These are phyloP conservation scores for Scleroderma bovista DNA, from an alignment of 768 basidiomycete species.

Conservation along the genomic window DNA sequence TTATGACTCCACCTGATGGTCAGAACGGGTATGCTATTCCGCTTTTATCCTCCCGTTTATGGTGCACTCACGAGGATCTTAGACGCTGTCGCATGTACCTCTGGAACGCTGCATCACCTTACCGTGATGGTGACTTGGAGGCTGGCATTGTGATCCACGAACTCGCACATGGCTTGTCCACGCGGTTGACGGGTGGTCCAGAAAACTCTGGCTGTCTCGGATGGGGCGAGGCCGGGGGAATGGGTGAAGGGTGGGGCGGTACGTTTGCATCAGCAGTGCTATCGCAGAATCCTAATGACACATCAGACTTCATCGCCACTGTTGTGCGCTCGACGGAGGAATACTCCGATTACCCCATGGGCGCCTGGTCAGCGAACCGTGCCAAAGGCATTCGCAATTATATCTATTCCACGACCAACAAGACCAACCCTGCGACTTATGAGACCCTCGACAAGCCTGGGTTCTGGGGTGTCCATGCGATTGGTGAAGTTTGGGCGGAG, in stretches of 20 bases:
- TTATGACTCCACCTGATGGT: slow-evolving; percentile 81
- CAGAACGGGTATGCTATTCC: slow-evolving; percentile 53
- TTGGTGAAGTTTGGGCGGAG: slow-evolving; percentile 95
- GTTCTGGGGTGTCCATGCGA: slow-evolving; percentile 90
- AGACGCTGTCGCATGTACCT: slow-evolving; percentile 91
- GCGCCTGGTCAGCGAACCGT: slow-evolving; percentile 88
- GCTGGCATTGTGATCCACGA: slow-evolving; percentile 97
- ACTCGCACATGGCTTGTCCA: slow-evolving; percentile 83
- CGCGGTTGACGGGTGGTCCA: slow-evolving; percentile 91
- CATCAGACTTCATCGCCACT: slow-evolving; percentile 79
- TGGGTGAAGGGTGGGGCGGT: slow-evolving; percentile 98
- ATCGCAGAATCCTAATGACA: neutral
- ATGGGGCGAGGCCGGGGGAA: slow-evolving; percentile 94
- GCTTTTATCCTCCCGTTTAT: neutral
- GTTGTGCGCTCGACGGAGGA: slow-evolving; percentile 67
- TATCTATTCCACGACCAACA: slow-evolving; percentile 71
- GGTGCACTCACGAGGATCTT: neutral
- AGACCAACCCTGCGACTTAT: slow-evolving; percentile 86
- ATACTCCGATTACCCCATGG: slow-evolving; percentile 86
- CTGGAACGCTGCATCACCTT: slow-evolving; percentile 89
- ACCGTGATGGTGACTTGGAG: slow-evolving; percentile 92
- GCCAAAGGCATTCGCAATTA: slow-evolving; percentile 80
- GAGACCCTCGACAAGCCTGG: slow-evolving; percentile 91
- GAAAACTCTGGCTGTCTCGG: slow-evolving; percentile 89
- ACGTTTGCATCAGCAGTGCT: slow-evolving; percentile 7